phyloP scores from a whole-genome alignment of 2,329 filamentous ascomycete genomes.

The Chalaropsis thielavioides region DNA sequence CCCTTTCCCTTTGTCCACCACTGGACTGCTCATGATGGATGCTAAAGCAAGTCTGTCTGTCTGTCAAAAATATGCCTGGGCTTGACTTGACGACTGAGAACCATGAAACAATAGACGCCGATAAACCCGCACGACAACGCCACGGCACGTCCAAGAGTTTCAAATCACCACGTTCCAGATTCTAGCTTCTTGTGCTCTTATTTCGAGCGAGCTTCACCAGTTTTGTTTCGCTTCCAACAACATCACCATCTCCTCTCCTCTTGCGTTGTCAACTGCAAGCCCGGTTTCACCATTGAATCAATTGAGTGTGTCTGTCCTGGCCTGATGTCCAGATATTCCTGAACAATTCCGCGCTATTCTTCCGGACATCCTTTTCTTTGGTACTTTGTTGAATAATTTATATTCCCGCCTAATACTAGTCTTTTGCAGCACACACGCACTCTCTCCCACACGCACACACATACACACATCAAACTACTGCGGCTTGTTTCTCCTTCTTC shows the following conservation, averaged over 20 bases:
- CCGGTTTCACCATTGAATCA: neutral
- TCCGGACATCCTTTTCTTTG: neutral
- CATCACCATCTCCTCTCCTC: neutral
- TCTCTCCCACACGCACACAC: too few relatives aligned
- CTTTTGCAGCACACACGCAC: neutral
- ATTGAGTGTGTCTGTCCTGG: constrained; percentile 2
- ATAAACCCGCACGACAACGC: neutral
- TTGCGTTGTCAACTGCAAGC: neutral
- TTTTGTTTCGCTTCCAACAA: neutral
- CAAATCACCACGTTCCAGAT: neutral
- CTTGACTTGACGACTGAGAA: neutral
- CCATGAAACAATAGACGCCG: neutral
- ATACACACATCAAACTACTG: too few relatives aligned
- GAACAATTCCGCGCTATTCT: neutral
- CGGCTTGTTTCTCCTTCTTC: too few relatives aligned
- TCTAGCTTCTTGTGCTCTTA: neutral
- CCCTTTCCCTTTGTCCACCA: neutral
- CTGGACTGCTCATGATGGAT: neutral
- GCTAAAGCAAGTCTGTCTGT: neutral
- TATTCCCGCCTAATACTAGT: neutral
- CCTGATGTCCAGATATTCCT: neutral
- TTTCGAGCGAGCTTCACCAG: neutral
- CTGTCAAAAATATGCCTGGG: neutral
- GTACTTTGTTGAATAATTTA: neutral
- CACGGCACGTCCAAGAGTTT: neutral